These are phyloP conservation scores for Xylariales sp. DNA, from an alignment of 2,329 filamentous ascomycete genomes.

Conservation along the genomic window DNA sequence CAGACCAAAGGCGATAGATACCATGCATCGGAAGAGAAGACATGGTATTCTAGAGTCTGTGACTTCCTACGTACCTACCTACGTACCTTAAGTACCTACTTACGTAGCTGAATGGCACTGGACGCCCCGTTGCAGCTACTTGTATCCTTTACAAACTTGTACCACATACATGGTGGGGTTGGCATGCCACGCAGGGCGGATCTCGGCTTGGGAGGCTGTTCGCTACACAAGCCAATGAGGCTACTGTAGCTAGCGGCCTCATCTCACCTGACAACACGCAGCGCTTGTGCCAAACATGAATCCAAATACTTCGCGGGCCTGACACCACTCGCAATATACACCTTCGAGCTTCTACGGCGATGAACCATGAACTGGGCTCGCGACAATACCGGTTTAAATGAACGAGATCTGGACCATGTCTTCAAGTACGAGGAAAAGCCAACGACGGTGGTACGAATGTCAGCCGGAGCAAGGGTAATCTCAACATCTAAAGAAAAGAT, in stretches of 20 bases:
- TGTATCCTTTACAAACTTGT: too few species aligned
- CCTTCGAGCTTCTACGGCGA: neutral
- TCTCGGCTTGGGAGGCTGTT: neutral
- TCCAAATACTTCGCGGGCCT: neutral
- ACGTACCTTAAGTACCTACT: too few species aligned
- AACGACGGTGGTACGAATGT: conserved; percentile 7
- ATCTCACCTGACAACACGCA: neutral
- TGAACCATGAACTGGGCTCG: conserved; percentile 14
- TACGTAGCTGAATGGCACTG: too few species aligned
- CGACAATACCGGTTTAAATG: conserved; percentile 8
- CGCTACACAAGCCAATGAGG: neutral
- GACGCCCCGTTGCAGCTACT: too few species aligned
- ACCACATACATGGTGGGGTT: too few species aligned
- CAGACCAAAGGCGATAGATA: too few species aligned
- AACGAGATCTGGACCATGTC: conserved; percentile 6
- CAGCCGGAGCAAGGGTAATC: conserved; percentile 1
- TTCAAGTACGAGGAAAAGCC: conserved; percentile 10
- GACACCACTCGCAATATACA: neutral
- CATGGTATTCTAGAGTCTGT: too few species aligned
- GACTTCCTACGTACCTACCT: too few species aligned
- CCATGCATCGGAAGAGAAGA: too few species aligned
- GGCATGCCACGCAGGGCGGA: neutral
- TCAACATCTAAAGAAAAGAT: too few species aligned
- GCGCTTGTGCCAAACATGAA: neutral
- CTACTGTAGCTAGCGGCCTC: neutral